Base-by-base conservation (phyloP, 345 rosid genomes). In the Arabidopsis arenosa region DNA sequence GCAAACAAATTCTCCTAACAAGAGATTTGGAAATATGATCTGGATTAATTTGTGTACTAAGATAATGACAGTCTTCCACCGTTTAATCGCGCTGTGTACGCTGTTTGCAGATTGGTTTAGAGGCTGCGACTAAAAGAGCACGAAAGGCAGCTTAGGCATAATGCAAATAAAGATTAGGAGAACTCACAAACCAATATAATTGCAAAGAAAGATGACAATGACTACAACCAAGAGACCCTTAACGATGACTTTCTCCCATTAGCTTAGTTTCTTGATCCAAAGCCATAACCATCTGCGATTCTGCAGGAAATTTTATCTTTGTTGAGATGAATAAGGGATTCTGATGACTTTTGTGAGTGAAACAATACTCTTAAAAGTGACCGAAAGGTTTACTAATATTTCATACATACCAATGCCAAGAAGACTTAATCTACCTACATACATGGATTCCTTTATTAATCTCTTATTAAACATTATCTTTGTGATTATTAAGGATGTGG, bases 391-490 rank as follows among this genome's bases (percentile, higher is more conserved):
- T 26, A 52, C 9, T 23, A 23, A 52, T 23, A 23, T 23, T 55
- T 30, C 6, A 56, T 12, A 56, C 11, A 32, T 15, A 58, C 14
- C 63, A 58, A 58, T 35, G 28, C 28, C 44, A 30, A 52, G 39
- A 74, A 21, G 58, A 65, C 54, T 54, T 21, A 6, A 43, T 21
- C 4, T 28, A 48, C 45, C 4, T 28, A 48, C 45, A 58, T 36
- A 23, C 61, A 57, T 15, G 52, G 15, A 40, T 58, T 75, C n/a
- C 57, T 58, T 66, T 5, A 47, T 58, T 13, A 39, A 39, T 47
- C 43, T 21, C 65, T 35, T 55, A 54, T 64, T 73, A 53, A 33
- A 56, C 53, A 18, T 67, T 48, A 23, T 45, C 14, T 30, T 2
- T 28, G 47, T 40, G n/a, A 66, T 2, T 63, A 66, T 2, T 62